A percentile compares a stretch with the other conserved stretches of the same genome.
Conservation (phyloP, 2,329 filamentous ascomycete genomes). For the Epichloe uncinata region DNA sequence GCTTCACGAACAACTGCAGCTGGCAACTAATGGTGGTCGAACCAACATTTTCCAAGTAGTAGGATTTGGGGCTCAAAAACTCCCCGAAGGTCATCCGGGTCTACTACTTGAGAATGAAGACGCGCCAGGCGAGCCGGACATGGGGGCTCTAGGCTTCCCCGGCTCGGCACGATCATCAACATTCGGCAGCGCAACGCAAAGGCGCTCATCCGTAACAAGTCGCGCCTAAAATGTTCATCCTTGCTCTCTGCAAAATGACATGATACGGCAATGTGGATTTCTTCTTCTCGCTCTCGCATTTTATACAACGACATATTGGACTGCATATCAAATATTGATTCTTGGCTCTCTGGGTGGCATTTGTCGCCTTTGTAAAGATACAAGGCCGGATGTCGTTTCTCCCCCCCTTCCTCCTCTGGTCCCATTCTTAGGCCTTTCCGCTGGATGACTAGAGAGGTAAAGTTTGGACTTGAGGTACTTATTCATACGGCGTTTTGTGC, state of each 20-base stretch:
- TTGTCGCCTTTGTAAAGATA: not conserved
- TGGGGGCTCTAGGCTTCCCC: slow-evolving; percentile 24
- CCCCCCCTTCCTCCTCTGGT: not conserved
- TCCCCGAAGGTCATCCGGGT: slow-evolving; percentile 36
- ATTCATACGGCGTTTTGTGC: not conserved
- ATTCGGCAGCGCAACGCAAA: slow-evolving; percentile 30
- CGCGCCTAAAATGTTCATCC: slow-evolving; percentile 24
- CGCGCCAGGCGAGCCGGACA: slow-evolving; percentile 44
- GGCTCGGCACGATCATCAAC: slow-evolving; percentile 29
- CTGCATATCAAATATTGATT: too few relatives aligned
- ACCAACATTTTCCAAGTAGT: slow-evolving; percentile 52
- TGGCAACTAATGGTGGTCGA: slow-evolving; percentile 51
- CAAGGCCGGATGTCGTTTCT: not conserved
- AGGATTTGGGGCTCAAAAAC: slow-evolving; percentile 41
- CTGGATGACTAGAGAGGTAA: too few relatives aligned
- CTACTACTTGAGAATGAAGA: slow-evolving; percentile 35
- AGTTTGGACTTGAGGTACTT: too few relatives aligned
- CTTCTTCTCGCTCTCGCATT: not conserved
- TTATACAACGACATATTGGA: not conserved
- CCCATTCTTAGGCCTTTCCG: not conserved
- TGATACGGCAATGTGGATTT: not conserved
- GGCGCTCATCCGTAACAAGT: slow-evolving; percentile 33
- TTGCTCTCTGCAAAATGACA: not conserved
- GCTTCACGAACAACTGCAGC: slow-evolving; percentile 51
- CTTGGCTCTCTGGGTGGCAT: not conserved